Evolutionary conservation across 1,284 basidiomycete species (phyloP).

Genomic region (Ceratobasidium sp.): DNA sequence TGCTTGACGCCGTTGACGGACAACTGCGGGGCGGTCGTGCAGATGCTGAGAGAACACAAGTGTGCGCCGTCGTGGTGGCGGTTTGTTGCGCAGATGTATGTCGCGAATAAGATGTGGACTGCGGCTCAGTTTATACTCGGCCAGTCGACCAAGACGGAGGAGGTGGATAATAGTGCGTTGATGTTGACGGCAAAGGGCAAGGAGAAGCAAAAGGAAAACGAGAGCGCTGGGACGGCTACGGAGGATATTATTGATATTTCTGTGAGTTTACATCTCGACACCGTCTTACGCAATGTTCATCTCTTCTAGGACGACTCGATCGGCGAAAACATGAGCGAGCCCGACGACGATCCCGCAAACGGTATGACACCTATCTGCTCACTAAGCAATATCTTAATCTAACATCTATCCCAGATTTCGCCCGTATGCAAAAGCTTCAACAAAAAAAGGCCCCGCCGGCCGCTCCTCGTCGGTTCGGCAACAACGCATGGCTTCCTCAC

Average conservation of each 20-base stretch:
- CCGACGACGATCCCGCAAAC: slow-evolving; percentile 26
- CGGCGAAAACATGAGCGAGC: slow-evolving; percentile 30
- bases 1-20: slow-evolving; percentile 29
- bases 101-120: slow-evolving; percentile 39
- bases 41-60: slow-evolving; percentile 33
- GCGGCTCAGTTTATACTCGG: slow-evolving; percentile 30
- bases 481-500: slow-evolving; percentile 37
- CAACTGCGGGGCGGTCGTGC: slow-evolving; percentile 13
- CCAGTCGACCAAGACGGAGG: slow-evolving; percentile 32
- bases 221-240: neutral
- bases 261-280: slow-evolving; percentile 1
- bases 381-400: neutral
- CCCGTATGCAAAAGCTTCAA: slow-evolving; percentile 25
- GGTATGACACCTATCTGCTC: slow-evolving; percentile 3
- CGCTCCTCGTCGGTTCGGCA: slow-evolving; percentile 3
- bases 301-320: slow-evolving; percentile 29
- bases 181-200: slow-evolving; percentile 22
- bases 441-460: slow-evolving; percentile 19
- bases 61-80: slow-evolving; percentile 40
- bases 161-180: neutral
- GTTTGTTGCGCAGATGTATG: slow-evolving; percentile 44
- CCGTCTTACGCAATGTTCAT: neutral
- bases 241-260: slow-evolving; percentile 44
- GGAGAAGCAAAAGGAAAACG: slow-evolving; percentile 15
- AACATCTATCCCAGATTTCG: slow-evolving; percentile 11